Base-by-base conservation (phyloP, 495 filamentous ascomycete genomes). In the Lasiosphaeris hirsuta region DNA sequence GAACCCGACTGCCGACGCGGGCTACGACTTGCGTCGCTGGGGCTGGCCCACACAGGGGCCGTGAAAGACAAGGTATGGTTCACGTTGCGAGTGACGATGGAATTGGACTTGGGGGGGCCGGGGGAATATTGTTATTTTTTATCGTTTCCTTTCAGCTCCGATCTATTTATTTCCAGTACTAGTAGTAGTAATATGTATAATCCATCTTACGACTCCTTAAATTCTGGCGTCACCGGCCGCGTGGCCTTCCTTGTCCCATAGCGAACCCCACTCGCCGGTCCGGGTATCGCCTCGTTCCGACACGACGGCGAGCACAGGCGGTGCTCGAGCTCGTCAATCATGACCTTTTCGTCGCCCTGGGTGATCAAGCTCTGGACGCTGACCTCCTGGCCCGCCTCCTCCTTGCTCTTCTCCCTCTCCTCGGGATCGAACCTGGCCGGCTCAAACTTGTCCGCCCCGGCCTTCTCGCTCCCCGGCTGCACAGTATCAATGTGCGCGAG, bases 21-120 rank as follows among this genome's bases (percentile, higher is more conserved):
- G 61, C 3, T 64, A 38, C 17, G 61, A 64, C 35, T 30, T 64
- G n/a, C 41, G 40, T 9, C 61, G 60, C 19, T 58, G 58, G 57
- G 54, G 60, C n/a, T 58, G 58, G 54, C 23, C 23, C 23, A 51
- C 61, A n/a, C 48, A 55, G 39, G 53, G 15, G 43, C 11, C 30
- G 23, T 46, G 43, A 46, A 30, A 5, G 23, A 30, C 5, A 30
- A 2, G 23, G 5, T 30, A n/a, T n/a, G n/a, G n/a, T n/a, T n/a
- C n/a, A n/a, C n/a, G n/a, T n/a, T n/a, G n/a, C n/a, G 23, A 30
- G 23, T 30, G 23, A 30, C 5, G 23, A 30, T 30, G 23, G 23
- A 30, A 5, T 30, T 2, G 2, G 5, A 30, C 23, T 30, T 5
- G 23, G 5, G 5, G 23, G 2, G 5, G 5, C 23, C 5, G 2